phyloP scores from a whole-genome alignment of 2,329 filamentous ascomycete species.

The Botrytis pseudocinerea region DNA sequence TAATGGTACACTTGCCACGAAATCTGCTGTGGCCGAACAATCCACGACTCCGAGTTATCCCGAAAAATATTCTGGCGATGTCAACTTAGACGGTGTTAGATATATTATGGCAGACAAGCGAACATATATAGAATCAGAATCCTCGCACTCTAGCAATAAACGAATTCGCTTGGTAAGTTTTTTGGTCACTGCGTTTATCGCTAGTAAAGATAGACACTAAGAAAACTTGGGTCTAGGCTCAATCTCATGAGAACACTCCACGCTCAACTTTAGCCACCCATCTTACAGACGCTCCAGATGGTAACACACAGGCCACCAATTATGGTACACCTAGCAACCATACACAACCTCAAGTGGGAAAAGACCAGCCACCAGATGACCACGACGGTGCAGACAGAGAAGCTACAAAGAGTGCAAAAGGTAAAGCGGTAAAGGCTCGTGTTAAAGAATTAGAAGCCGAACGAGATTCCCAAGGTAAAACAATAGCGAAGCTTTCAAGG shows the following conservation, averaged over 20 bases:
- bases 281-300: not conserved
- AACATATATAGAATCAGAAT: not conserved
- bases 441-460: not conserved
- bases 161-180: not conserved
- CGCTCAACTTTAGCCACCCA: not conserved
- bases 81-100: not conserved
- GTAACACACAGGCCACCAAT: too few species aligned
- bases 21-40: accelerated
- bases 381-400: not conserved
- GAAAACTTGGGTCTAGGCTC: not conserved
- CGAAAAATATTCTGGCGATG: not conserved
- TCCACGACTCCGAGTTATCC: not conserved
- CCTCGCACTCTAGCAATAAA: not conserved
- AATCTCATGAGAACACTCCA: not conserved
- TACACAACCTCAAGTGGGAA: not conserved
- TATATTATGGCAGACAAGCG: not conserved
- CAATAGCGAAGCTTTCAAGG: not conserved
- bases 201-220: not conserved
- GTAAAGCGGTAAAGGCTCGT: not conserved
- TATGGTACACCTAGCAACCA: not conserved
- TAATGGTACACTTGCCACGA: not conserved
- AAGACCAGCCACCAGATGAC: not conserved
- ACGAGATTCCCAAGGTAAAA: not conserved
- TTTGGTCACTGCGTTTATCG: not conserved
- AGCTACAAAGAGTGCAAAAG: not conserved